phyloP scores from a whole-genome alignment of 192 early-diverging fungal genomes.

The Mortierella claussenii region DNA sequence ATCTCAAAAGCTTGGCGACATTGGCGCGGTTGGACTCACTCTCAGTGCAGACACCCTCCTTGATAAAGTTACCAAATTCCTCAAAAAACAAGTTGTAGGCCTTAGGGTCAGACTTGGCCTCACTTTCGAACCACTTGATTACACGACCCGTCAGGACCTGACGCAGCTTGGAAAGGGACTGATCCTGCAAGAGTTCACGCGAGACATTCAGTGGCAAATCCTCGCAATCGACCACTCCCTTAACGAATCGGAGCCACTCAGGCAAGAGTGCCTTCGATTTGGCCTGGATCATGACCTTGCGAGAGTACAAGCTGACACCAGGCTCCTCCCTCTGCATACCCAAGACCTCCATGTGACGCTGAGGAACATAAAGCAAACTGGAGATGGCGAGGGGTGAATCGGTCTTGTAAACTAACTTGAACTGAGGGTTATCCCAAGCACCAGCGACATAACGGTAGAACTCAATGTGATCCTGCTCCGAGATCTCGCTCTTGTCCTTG shows the following conservation, averaged over 20 bases:
- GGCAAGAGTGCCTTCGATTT: slow-evolving; percentile 78
- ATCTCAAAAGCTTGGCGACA: slow-evolving; percentile 70
- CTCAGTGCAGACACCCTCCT: slow-evolving; percentile 83
- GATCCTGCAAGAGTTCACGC: slow-evolving; percentile 82
- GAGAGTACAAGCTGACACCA: slow-evolving; percentile 71
- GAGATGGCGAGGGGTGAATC: slow-evolving; percentile 70
- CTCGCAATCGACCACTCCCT: slow-evolving; percentile 86
- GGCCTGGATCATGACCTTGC: slow-evolving; percentile 73
- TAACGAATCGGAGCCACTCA: slow-evolving; percentile 80
- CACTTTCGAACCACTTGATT: slow-evolving; percentile 64
- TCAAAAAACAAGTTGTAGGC: slow-evolving; percentile 69
- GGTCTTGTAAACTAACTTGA: slow-evolving; percentile 68
- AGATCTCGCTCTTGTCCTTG: slow-evolving; percentile 62
- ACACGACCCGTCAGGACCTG: slow-evolving; percentile 65
- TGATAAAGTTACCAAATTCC: slow-evolving; percentile 75
- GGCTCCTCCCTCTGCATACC: slow-evolving; percentile 65
- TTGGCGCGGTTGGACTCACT: slow-evolving; percentile 59
- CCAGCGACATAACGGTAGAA: slow-evolving; percentile 72
- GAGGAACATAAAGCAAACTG: slow-evolving; percentile 68
- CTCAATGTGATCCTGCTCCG: slow-evolving; percentile 66
- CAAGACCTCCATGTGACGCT: slow-evolving; percentile 66
- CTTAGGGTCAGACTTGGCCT: slow-evolving; percentile 59
- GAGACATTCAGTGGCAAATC: slow-evolving; percentile 90
- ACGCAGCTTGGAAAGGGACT: slow-evolving; percentile 68
- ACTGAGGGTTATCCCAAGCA: slow-evolving; percentile 70